Evolutionary conservation across 2,329 filamentous ascomycete genomes (phyloP).

Genomic region (Fusarium tjaetaba): DNA sequence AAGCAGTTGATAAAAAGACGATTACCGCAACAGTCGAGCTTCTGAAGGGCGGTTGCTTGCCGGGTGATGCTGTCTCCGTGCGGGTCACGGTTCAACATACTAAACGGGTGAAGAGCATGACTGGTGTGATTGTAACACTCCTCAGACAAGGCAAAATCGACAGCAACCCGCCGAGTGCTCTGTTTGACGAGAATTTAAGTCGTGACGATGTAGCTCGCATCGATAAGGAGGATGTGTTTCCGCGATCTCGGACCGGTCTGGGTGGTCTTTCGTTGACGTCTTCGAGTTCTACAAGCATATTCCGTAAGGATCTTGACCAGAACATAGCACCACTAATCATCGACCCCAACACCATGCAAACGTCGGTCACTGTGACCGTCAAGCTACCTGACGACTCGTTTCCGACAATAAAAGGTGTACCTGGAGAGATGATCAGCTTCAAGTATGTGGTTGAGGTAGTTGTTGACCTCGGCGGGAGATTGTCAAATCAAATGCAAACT

Average conservation of each 20-base stretch:
- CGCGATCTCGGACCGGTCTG: conserved; percentile 85
- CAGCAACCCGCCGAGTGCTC: conserved; percentile 66
- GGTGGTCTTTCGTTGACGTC: conserved; percentile 88
- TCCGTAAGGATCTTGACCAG: conserved; percentile 93
- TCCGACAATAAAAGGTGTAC: conserved; percentile 88
- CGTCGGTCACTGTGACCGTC: conserved; percentile 83
- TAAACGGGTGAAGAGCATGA: conserved; percentile 88
- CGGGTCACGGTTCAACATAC: conserved; percentile 87
- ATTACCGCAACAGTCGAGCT: conserved; percentile 90
- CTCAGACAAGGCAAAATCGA: conserved; percentile 93
- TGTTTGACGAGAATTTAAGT: conserved; percentile 62
- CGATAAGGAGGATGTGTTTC: conserved; percentile 86
- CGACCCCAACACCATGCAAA: conserved; percentile 79
- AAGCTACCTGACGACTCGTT: conserved; percentile 91
- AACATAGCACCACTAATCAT: conserved; percentile 89
- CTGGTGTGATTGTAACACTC: conserved; percentile 91
- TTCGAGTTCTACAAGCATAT: conserved; percentile 88
- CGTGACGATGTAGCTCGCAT: conserved; percentile 73
- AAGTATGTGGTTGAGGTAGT: conserved; percentile 94
- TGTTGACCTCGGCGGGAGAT: conserved; percentile 88
- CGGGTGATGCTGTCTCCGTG: conserved; percentile 84
- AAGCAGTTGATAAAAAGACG: conserved; percentile 71
- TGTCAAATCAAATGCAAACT: conserved; percentile 77
- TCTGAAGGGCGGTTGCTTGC: conserved; percentile 82
- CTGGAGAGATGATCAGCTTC: conserved; percentile 94